Conservation (phyloP, 2,329 filamentous ascomycete species). For the Cercospora janseana region DNA sequence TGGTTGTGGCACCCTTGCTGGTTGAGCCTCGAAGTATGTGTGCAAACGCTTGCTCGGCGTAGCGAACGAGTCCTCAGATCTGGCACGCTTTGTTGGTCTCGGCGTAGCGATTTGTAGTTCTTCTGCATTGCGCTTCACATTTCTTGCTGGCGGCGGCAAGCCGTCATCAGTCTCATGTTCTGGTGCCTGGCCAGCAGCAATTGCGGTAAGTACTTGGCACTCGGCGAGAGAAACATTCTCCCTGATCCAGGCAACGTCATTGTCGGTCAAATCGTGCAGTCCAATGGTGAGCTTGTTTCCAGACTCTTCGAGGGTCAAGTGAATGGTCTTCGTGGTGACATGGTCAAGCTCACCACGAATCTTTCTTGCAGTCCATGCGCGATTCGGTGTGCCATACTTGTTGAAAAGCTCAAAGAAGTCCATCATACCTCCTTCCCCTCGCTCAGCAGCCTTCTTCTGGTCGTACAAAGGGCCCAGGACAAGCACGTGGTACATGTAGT, state of each 20-base stretch:
- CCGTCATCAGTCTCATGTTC: constrained; percentile 7
- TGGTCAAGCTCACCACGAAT: constrained; percentile 10
- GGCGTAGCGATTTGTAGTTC: background rate
- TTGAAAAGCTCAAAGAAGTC: constrained; percentile 13
- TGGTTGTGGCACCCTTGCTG: no score
- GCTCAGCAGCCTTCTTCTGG: constrained; percentile 15
- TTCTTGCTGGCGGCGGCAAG: background rate
- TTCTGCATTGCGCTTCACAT: constrained; percentile 2
- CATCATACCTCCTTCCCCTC: constrained; percentile 24
- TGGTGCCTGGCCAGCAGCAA: background rate
- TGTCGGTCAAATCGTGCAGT: constrained; percentile 2
- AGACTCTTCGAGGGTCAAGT: constrained; percentile 10
- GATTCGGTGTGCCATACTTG: constrained; percentile 5
- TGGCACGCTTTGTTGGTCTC: background rate
- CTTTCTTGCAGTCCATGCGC: constrained; percentile 10
- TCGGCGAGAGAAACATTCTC: constrained; percentile 6
- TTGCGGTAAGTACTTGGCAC: constrained; percentile 9
- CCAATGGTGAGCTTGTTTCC: constrained; percentile 9
- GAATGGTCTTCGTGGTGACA: constrained; percentile 4
- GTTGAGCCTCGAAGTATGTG: constrained; percentile 4
- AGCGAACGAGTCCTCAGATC: background rate
- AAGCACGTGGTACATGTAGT: constrained; percentile 21
- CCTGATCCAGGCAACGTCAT: constrained; percentile 6
- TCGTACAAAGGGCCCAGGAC: constrained; percentile 24
- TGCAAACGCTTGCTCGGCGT: constrained; percentile 1